Conservation (phyloP, 2,329 filamentous ascomycete genomes). For the Hypoxylon sp. region DNA sequence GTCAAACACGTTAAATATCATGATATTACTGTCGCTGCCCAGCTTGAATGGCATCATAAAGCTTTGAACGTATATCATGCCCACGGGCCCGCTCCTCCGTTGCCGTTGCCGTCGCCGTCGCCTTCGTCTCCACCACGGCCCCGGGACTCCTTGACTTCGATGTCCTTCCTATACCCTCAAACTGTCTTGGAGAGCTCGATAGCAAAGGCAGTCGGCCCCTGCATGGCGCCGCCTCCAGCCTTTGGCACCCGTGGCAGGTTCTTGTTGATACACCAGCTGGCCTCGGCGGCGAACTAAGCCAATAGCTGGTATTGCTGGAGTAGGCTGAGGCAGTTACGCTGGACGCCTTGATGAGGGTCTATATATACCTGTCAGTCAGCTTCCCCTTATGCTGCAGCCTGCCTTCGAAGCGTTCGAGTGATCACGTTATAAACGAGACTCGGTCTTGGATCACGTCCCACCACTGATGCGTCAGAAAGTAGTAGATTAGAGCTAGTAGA, state of each 20-base stretch:
- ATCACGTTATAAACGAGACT: too few species aligned
- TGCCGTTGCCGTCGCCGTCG: conserved; percentile 4
- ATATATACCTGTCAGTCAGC: neutral
- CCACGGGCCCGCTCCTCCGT: neutral
- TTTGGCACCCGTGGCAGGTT: neutral
- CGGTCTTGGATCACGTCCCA: too few species aligned
- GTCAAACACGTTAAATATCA: neutral
- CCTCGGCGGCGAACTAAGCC: conserved; percentile 7
- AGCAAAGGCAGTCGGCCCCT: neutral
- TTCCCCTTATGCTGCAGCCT: too few species aligned
- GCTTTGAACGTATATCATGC: conserved; percentile 18
- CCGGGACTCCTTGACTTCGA: conserved; percentile 6
- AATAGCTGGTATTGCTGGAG: conserved; percentile 10
- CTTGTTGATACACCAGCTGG: conserved; percentile 15
- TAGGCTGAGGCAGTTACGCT: neutral
- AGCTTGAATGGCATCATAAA: conserved; percentile 10
- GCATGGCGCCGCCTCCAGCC: neutral
- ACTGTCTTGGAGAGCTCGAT: neutral
- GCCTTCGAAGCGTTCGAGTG: neutral
- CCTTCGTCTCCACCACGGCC: conserved; percentile 9
- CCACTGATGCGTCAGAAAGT: too few species aligned
- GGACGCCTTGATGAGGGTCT: neutral
- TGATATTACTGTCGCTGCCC: conserved; percentile 4
- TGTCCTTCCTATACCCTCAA: conserved; percentile 5
- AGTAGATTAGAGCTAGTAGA: too few species aligned